A percentile compares a stretch with the other conserved stretches of the same genome.
phyloP scores from a whole-genome alignment of 1,139 yeast genomes.

The Ogataea hybrid region DNA sequence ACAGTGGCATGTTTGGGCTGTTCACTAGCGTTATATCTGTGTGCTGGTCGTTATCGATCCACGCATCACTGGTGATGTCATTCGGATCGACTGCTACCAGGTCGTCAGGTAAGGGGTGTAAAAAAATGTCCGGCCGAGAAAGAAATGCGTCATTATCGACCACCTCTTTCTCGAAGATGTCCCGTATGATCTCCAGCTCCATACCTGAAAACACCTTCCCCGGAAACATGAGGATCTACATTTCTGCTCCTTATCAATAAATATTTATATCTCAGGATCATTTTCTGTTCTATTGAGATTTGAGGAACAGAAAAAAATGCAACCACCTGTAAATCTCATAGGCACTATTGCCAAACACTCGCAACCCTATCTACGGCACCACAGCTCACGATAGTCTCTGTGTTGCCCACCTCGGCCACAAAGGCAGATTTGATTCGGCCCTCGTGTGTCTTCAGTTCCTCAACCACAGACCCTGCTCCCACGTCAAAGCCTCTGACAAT shows the following conservation, averaged over 20 bases:
- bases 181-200: slow-evolving; percentile 3
- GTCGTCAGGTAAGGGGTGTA: neutral
- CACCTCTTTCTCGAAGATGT: slow-evolving; percentile 1
- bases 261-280: slow-evolving; percentile 8
- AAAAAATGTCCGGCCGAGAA: neutral
- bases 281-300: slow-evolving; percentile 12
- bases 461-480: slow-evolving; percentile 35
- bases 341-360: slow-evolving; percentile 18
- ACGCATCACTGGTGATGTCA: neutral
- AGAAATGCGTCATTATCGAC: neutral
- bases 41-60: neutral
- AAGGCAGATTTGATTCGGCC: slow-evolving; percentile 51
- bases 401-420: slow-evolving; percentile 28
- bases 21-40: neutral
- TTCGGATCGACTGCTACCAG: slow-evolving; percentile 1
- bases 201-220: slow-evolving; percentile 6
- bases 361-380: slow-evolving; percentile 46
- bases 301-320: slow-evolving; percentile 5
- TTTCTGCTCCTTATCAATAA: neutral
- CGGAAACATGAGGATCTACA: slow-evolving; percentile 6
- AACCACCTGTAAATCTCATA: neutral
- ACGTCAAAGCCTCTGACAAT: slow-evolving; percentile 56
- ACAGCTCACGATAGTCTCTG: slow-evolving; percentile 43
- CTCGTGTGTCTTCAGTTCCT: slow-evolving; percentile 31
- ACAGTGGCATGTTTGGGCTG: neutral